Conservation (phyloP, 2,329 filamentous ascomycete genomes). For the Triangularia setosa region DNA sequence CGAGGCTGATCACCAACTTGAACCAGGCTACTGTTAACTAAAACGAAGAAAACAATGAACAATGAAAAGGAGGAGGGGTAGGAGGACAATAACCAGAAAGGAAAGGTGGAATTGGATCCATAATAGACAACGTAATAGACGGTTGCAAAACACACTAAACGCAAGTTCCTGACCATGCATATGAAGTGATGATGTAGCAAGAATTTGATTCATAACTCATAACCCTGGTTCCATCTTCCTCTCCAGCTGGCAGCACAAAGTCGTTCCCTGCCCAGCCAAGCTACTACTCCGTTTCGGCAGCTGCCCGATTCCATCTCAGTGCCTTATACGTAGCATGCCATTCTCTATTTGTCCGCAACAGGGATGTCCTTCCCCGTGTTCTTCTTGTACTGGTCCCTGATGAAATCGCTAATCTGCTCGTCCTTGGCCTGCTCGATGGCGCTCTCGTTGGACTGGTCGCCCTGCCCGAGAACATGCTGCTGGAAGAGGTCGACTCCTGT, state of each 20-base stretch:
- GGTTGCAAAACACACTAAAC: neutral
- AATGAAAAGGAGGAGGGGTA: neutral
- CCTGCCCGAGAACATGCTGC: slow-evolving; percentile 66
- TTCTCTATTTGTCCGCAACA: slow-evolving; percentile 57
- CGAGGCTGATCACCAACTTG: slow-evolving; percentile 25
- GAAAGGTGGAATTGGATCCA: neutral
- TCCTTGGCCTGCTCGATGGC: slow-evolving; percentile 80
- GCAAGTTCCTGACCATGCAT: neutral
- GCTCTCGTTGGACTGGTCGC: slow-evolving; percentile 66
- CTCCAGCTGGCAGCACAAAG: too few relatives aligned
- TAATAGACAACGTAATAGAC: neutral
- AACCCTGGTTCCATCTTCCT: neutral
- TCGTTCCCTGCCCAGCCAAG: too few relatives aligned
- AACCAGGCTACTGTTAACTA: slow-evolving; percentile 28
- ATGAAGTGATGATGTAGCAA: neutral
- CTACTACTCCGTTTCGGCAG: too few relatives aligned
- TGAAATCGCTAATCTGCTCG: slow-evolving; percentile 70
- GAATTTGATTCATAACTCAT: neutral
- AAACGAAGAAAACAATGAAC: neutral
- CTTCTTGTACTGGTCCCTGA: slow-evolving; percentile 66
- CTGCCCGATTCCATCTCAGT: too few relatives aligned
- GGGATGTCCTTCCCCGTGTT: slow-evolving; percentile 64
- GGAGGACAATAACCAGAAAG: neutral
- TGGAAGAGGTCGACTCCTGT: slow-evolving; percentile 74
- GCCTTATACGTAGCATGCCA: neutral